These are phyloP conservation scores for Paraurostyla sp. DNA, from an alignment of 73 alveolate genomes.

Conservation along the genomic window DNA sequence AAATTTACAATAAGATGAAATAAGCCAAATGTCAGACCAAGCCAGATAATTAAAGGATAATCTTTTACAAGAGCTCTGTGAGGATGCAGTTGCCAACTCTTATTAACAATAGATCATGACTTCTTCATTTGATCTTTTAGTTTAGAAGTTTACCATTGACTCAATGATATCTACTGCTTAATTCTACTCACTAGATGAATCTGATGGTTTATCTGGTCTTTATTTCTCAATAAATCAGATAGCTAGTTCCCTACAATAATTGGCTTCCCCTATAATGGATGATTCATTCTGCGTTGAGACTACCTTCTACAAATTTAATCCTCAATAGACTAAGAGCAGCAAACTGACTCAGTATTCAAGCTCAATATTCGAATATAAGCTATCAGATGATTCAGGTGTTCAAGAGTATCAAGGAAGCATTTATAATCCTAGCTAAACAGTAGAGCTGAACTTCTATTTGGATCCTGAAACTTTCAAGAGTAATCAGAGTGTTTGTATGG, in stretches of 20 bases:
- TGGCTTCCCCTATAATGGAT: background rate
- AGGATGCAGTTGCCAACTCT: background rate
- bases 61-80: background rate
- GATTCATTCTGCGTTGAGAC: background rate
- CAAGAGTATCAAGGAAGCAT: background rate
- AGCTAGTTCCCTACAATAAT: background rate
- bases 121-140: background rate
- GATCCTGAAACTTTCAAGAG: background rate
- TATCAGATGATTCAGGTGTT: background rate
- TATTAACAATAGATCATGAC: background rate
- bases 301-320: background rate
- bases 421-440: background rate
- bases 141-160: constrained; percentile 7
- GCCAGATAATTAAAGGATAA: background rate
- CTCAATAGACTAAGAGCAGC: background rate
- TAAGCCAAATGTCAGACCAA: background rate
- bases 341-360: background rate
- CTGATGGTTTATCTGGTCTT: background rate
- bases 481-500: constrained; percentile 33
- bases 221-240: background rate
- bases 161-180: background rate
- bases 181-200: background rate
- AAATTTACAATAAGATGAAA: background rate
- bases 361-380: background rate
- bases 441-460: background rate